Evolutionary conservation across 139 green algal species (phyloP), one percentile per base, ranked within the genome.

Genomic region (Pleodorina starrii): DNA sequence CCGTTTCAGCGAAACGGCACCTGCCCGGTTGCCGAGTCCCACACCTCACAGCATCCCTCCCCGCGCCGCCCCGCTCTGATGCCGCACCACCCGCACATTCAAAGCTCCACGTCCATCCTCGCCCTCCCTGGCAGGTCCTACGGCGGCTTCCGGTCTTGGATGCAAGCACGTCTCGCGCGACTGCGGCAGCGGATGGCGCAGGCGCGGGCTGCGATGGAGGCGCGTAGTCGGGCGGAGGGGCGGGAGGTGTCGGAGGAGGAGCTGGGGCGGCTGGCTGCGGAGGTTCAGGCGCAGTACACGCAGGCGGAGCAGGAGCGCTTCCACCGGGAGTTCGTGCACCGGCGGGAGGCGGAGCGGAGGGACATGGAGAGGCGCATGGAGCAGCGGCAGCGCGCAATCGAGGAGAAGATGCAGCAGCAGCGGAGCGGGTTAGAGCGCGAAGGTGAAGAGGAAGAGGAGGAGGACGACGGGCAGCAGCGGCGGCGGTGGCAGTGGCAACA

Each of bases 311-410:
- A 60, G 59, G 35, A 38, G 74, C 73, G 60, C 38, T 44, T 77
- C 29, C 27, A 59, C 25, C 25, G 54, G n/a, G 17, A 69, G 40
- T 50, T 57, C 35, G 9, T n/a, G 36, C 1, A 25, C 25, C 38
- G 48, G 42, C 85, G 54, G 40, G 38, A 71, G 40, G 21, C 23
- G 3, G 46, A 77, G 32, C 54, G 40, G 40, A 25, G 19, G 60
- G 78, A 90, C 19, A 38, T 59, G 21, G 71, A 73, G 79, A 43
- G 35, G 60, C 48, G 68, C 36, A 44, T 48, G 59, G 63, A 80
- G 88, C 69, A 85, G 88, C 69, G 42, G 71, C 84, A 86, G 32
- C 50, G 48, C 23, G 72, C 72, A 16, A 66, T 90, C 14, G 36
- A 35, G 50, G 48, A 32, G 25, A 68, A 85, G 36, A 23, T 84